phyloP scores from a whole-genome alignment of 306 rosid genomes.

The Hippophae tibetana region DNA sequence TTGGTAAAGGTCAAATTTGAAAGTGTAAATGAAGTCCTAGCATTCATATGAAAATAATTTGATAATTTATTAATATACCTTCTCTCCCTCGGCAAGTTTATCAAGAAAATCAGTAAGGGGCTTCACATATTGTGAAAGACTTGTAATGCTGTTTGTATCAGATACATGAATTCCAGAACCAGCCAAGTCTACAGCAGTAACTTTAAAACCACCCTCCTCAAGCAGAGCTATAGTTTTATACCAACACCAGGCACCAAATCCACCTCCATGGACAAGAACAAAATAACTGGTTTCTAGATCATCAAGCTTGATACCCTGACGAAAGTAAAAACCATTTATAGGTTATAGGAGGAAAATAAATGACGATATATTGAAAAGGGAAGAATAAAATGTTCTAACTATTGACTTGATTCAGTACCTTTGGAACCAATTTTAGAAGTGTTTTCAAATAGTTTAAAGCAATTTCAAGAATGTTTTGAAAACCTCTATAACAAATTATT shows the following conservation, averaged over 20 bases:
- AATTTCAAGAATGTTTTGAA: too few species aligned
- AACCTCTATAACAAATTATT: too few species aligned
- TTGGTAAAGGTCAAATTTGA: not conserved
- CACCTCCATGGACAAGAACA: constrained; percentile 98
- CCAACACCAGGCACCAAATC: constrained; percentile 99
- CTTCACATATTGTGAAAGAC: constrained; percentile 72
- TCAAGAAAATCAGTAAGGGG: constrained; percentile 74
- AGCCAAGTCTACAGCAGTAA: constrained; percentile 76
- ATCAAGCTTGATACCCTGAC: constrained; percentile 63
- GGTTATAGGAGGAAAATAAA: constrained; percentile 14
- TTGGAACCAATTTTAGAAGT: too few species aligned
- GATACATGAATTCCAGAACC: constrained; percentile 85
- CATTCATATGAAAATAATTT: not conserved
- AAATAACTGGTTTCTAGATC: constrained; percentile 79
- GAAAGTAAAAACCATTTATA: constrained; percentile 9
- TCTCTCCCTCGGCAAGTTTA: constrained; percentile 64
- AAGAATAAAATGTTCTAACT: constrained; percentile 7
- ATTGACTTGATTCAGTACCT: too few species aligned
- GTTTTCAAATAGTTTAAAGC: too few species aligned
- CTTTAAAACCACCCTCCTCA: constrained; percentile 83
- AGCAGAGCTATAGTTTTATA: constrained; percentile 93
- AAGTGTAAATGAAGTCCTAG: not conserved
- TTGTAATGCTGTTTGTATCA: constrained; percentile 60
- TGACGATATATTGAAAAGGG: not conserved
- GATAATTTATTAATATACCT: constrained; percentile 32